Evolutionary conservation across 352 stramenopile genomes (phyloP).

Genomic region (Phytopythium cucurbitacearum): DNA sequence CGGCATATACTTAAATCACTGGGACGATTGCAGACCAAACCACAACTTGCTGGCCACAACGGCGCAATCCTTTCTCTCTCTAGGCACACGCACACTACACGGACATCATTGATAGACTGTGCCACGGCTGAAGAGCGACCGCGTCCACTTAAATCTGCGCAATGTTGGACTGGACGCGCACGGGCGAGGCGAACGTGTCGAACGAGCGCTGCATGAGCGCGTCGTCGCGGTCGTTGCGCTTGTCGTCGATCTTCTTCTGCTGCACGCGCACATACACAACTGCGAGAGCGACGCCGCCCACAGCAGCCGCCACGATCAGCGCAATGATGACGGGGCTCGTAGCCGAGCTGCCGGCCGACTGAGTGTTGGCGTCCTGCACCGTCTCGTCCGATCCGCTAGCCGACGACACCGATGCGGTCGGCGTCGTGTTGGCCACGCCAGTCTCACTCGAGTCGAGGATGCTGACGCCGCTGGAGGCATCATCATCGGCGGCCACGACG

Average conservation of each 20-base stretch:
- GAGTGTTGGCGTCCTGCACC: conserved; percentile 7
- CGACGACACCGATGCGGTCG: not conserved
- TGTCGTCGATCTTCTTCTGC: conserved; percentile 13
- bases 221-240: conserved; percentile 10
- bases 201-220: conserved; percentile 6
- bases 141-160: conserved; percentile 21
- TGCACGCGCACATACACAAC: conserved; percentile 6
- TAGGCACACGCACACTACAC: not conserved
- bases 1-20: too few species aligned
- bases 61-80: too few species aligned
- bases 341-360: conserved; percentile 7
- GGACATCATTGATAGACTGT: not conserved
- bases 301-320: conserved; percentile 1
- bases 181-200: conserved; percentile 9
- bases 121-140: not conserved
- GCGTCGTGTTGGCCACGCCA: conserved; percentile 15
- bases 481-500: conserved; percentile 7
- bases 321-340: conserved; percentile 7
- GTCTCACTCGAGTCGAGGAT: conserved; percentile 26
- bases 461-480: conserved; percentile 16
- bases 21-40: too few species aligned
- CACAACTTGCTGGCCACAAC: too few species aligned
- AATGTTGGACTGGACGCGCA: conserved; percentile 23
- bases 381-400: conserved; percentile 9
- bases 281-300: conserved; percentile 5